phyloP scores from a whole-genome alignment of 192 early-diverging fungal species.

The Coemansia sp. region DNA sequence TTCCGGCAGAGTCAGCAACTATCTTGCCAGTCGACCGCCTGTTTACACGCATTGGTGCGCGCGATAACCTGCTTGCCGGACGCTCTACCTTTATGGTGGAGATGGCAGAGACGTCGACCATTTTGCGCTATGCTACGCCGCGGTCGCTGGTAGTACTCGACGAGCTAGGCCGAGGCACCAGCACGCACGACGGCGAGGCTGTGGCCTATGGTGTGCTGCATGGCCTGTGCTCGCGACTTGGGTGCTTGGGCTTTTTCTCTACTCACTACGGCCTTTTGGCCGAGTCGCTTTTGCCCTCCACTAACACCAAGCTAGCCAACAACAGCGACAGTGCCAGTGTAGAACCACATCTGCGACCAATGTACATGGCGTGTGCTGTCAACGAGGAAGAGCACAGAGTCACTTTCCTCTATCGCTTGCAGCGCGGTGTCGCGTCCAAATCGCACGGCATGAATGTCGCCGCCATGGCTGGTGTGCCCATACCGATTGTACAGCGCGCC shows the following conservation, averaged over 20 bases:
- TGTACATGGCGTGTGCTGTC: constrained; percentile 85
- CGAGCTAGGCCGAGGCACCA: constrained; percentile 96
- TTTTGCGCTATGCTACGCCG: constrained; percentile 88
- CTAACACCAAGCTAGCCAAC: not conserved
- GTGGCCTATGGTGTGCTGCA: constrained; percentile 93
- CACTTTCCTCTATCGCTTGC: constrained; percentile 92
- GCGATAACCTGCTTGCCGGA: constrained; percentile 93
- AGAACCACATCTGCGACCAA: constrained; percentile 76
- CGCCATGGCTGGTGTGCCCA: constrained; percentile 90
- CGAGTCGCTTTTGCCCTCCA: constrained; percentile 68
- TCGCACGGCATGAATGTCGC: constrained; percentile 99
- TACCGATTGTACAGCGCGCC: constrained; percentile 69
- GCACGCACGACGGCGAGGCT: constrained; percentile 95
- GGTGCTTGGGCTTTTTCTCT: constrained; percentile 91
- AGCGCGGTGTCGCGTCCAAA: constrained; percentile 82
- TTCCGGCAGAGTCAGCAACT: constrained; percentile 76
- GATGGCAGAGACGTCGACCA: constrained; percentile 89
- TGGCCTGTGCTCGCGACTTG: constrained; percentile 73
- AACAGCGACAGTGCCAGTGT: constrained; percentile 4
- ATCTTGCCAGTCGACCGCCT: constrained; percentile 90
- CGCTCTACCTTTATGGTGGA: constrained; percentile 98
- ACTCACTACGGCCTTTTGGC: constrained; percentile 96
- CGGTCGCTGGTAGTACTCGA: constrained; percentile 93
- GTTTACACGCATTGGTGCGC: constrained; percentile 97
- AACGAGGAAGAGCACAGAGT: constrained; percentile 84